phyloP scores from a whole-genome alignment of 306 rosid genomes.

The Malus sieversii region DNA sequence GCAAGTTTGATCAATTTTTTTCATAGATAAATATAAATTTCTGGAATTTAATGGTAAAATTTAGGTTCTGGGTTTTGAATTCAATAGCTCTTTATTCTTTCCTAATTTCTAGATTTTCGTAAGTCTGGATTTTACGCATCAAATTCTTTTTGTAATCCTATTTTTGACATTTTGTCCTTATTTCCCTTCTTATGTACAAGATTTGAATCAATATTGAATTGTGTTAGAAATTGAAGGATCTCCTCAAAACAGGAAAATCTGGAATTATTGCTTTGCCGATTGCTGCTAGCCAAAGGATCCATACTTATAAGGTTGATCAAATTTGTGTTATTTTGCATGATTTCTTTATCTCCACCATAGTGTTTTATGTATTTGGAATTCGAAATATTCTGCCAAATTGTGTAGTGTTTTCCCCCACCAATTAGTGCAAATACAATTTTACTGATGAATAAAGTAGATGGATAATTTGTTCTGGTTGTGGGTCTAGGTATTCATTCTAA shows the following conservation, averaged over 20 bases:
- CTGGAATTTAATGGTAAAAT: not conserved
- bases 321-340: no score
- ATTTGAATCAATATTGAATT: constrained; percentile 6
- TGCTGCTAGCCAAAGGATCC: constrained; percentile 83
- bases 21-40: not conserved
- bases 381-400: not conserved
- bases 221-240: constrained; percentile 36
- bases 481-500: not conserved
- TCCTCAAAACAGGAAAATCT: constrained; percentile 78
- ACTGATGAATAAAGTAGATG: not conserved
- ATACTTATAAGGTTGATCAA: no score
- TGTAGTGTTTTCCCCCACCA: not conserved
- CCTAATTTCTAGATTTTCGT: not conserved
- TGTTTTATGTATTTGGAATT: not conserved
- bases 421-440: not conserved
- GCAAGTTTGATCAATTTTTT: not conserved
- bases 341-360: no score
- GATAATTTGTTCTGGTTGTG: constrained; percentile 8
- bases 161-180: not conserved
- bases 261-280: constrained; percentile 78
- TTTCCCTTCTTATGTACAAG: not conserved
- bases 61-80: not conserved
- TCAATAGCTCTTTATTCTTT: not conserved
- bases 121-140: not conserved
- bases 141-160: not conserved